A percentile compares a stretch with the other conserved stretches of the same genome.
Conservation (phyloP, 495 filamentous ascomycete genomes). For the Patellaria atrata region DNA sequence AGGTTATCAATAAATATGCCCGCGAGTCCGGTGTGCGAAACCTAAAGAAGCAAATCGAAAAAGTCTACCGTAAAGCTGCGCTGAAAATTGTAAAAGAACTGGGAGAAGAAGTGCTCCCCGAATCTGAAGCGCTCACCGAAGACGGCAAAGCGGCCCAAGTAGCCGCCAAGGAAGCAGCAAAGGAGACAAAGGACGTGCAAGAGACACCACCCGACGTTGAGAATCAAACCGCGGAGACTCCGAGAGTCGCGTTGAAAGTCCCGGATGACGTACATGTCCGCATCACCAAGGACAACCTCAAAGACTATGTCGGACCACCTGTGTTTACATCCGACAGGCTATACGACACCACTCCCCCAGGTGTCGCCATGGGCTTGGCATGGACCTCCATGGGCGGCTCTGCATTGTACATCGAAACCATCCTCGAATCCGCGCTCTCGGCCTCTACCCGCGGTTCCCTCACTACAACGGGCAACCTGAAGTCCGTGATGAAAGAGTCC, state of each 20-base stretch:
- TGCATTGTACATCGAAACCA: conserved; percentile 93
- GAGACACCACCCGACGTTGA: conserved; percentile 45
- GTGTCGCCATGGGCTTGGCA: conserved; percentile 96
- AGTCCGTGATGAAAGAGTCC: conserved; percentile 97
- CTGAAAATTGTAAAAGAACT: conserved; percentile 94
- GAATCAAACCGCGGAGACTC: conserved; percentile 57
- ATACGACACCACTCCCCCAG: conserved; percentile 89
- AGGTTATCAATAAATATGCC: conserved; percentile 97
- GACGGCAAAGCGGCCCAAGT: conserved; percentile 74
- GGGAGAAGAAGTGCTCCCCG: conserved; percentile 70
- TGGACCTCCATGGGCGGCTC: conserved; percentile 98
- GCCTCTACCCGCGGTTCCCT: conserved; percentile 59
- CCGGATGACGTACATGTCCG: conserved; percentile 75
- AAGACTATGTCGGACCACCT: conserved; percentile 94
- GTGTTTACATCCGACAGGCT: conserved; percentile 91
- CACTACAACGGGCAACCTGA: conserved; percentile 85
- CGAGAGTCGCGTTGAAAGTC: conserved; percentile 67
- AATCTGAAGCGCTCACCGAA: conserved; percentile 70
- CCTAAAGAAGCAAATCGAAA: conserved; percentile 98
- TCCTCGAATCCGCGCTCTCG: conserved; percentile 68
- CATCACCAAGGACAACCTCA: conserved; percentile 81
- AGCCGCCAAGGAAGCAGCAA: conserved; percentile 56
- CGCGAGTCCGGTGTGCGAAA: conserved; percentile 94
- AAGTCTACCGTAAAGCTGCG: conserved; percentile 94
- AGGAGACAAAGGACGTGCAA: conserved; percentile 42